These are phyloP conservation scores for Pleoardoris graminearum DNA, from an alignment of 2,329 filamentous ascomycete genomes.

Conservation along the genomic window DNA sequence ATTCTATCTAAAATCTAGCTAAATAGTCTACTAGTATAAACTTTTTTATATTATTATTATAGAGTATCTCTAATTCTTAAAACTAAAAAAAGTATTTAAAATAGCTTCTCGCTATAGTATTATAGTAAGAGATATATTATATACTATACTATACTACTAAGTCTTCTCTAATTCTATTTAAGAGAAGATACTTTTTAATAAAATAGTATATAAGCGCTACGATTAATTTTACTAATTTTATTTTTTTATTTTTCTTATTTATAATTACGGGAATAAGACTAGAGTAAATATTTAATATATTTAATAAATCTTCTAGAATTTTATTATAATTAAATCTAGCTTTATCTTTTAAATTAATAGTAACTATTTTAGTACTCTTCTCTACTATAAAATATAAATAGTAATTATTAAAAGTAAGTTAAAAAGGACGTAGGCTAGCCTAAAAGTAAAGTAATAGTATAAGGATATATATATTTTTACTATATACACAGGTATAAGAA, in stretches of 20 bases:
- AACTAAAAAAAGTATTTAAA: constrained; percentile 24
- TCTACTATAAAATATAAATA: constrained; percentile 6
- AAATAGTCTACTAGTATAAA: constrained; percentile 21
- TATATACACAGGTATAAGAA: too few relatives aligned
- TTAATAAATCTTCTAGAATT: constrained; percentile 29
- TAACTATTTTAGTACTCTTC: constrained; percentile 12
- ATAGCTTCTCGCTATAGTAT: constrained; percentile 19
- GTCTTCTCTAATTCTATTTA: too few relatives aligned
- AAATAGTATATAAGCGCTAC: constrained; percentile 30
- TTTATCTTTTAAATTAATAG: constrained; percentile 18
- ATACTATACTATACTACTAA: constrained; percentile 14
- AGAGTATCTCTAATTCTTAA: neutral
- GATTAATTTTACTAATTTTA: neutral
- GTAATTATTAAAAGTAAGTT: constrained; percentile 14
- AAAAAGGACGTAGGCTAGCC: too few relatives aligned
- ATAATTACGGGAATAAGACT: constrained; percentile 24
- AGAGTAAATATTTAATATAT: constrained; percentile 26
- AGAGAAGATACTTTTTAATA: constrained; percentile 32
- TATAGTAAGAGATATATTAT: constrained; percentile 10
- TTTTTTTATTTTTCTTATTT: neutral
- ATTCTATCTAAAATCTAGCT: constrained; percentile 20
- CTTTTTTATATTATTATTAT: neutral
- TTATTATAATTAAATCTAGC: constrained; percentile 30
- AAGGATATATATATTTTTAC: too few relatives aligned
- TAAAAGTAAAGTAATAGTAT: too few relatives aligned